These are phyloP conservation scores for Aciculosporium take DNA, from an alignment of 2,329 filamentous ascomycete species.

Conservation along the genomic window DNA sequence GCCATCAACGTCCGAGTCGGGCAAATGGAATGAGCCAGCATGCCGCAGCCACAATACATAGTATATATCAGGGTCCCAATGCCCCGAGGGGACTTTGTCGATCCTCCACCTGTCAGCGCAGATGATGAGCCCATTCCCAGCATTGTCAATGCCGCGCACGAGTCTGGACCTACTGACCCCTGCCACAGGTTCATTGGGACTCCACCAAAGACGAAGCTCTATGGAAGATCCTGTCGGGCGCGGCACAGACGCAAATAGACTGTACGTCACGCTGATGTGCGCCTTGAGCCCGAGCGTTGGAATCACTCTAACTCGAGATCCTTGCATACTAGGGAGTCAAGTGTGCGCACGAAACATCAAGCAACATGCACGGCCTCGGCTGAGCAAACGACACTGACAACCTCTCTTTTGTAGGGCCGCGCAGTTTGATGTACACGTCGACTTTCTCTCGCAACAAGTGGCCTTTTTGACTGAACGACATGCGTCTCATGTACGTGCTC, in stretches of 20 bases:
- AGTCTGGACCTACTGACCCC: conserved; percentile 2
- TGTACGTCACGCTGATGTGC: conserved; percentile 40
- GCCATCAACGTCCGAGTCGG: neutral
- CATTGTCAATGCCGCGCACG: neutral
- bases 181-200: conserved; percentile 68
- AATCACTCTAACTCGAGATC: conserved; percentile 9
- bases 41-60: conserved; percentile 48
- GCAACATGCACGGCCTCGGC: conserved; percentile 7
- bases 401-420: conserved; percentile 41
- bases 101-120: conserved; percentile 65
- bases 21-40: conserved; percentile 8
- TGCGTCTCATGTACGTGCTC: conserved; percentile 74
- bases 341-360: conserved; percentile 36
- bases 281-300: neutral
- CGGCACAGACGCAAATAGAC: conserved; percentile 71
- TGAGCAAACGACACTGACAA: conserved; percentile 8
- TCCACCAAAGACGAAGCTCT: conserved; percentile 71
- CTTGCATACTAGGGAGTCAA: conserved; percentile 49
- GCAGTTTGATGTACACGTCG: conserved; percentile 69
- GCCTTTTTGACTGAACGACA: conserved; percentile 89
- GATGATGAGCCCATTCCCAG: neutral
- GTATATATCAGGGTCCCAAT: conserved; percentile 87
- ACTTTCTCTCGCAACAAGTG: conserved; percentile 84
- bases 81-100: conserved; percentile 70
- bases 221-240: conserved; percentile 79